A percentile compares a stretch with the other conserved stretches of the same genome.
Conservation (phyloP, 805 yeast species). For the Schizosaccharomyces osmophilus region DNA sequence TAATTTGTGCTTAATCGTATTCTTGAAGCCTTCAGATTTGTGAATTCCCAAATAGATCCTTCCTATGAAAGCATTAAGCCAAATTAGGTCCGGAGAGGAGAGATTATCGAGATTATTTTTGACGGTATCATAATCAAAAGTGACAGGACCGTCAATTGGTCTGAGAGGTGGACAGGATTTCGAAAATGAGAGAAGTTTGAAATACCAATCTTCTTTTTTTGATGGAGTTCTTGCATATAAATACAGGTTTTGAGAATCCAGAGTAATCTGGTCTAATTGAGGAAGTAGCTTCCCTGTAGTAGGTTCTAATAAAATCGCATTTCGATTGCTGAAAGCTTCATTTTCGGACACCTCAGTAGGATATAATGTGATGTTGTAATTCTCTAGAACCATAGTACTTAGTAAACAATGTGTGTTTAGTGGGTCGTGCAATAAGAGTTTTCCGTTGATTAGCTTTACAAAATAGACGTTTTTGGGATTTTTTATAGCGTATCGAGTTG, state of each 20-base stretch:
- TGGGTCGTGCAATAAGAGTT: slow-evolving; percentile 54
- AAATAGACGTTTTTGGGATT: slow-evolving; percentile 6
- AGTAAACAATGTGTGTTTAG: slow-evolving; percentile 33
- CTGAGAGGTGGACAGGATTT: slow-evolving; percentile 20
- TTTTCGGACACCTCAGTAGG: slow-evolving; percentile 56
- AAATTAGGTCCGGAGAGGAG: slow-evolving; percentile 12
- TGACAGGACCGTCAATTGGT: not conserved
- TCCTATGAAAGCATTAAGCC: slow-evolving; percentile 78
- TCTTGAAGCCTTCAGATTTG: slow-evolving; percentile 40
- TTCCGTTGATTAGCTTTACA: slow-evolving; percentile 37
- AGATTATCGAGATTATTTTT: not conserved
- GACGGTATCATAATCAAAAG: not conserved
- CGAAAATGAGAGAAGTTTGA: slow-evolving; percentile 23
- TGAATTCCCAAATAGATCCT: slow-evolving; percentile 57
- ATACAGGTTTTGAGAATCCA: slow-evolving; percentile 30
- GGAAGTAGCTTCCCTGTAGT: slow-evolving; percentile 56
- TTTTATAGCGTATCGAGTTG: not conserved
- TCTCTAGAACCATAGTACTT: slow-evolving; percentile 55
- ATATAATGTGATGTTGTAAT: slow-evolving; percentile 58
- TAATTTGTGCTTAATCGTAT: slow-evolving; percentile 31
- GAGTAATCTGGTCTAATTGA: slow-evolving; percentile 63
- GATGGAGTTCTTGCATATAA: slow-evolving; percentile 53
- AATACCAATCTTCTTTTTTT: slow-evolving; percentile 86
- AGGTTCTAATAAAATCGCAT: slow-evolving; percentile 40
- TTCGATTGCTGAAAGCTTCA: slow-evolving; percentile 52